These are phyloP conservation scores for Phylloporus scabripes DNA, from an alignment of 768 basidiomycete species.

Conservation along the genomic window DNA sequence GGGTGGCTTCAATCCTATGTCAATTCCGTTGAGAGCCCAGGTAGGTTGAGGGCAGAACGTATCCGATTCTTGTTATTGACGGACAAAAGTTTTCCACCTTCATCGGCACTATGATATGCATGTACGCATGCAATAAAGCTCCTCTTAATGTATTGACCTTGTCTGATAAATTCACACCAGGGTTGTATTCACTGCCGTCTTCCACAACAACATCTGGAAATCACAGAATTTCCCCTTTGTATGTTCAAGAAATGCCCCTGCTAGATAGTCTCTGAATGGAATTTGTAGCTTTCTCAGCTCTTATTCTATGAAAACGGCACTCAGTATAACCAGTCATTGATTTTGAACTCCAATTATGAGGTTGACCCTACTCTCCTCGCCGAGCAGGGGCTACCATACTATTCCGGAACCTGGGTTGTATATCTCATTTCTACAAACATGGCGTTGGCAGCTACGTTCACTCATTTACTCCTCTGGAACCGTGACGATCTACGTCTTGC, in stretches of 20 bases:
- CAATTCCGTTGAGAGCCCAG: conserved; percentile 52
- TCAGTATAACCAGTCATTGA: conserved; percentile 45
- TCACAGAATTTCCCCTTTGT: conserved; percentile 57
- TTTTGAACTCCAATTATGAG: conserved; percentile 47
- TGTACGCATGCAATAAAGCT: conserved; percentile 29
- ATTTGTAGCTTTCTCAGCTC: conserved; percentile 39
- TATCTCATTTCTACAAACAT: conserved; percentile 15
- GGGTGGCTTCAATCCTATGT: conserved; percentile 39
- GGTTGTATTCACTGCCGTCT: conserved; percentile 33
- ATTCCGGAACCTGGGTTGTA: conserved; percentile 24
- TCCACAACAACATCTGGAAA: conserved; percentile 50
- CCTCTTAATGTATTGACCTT: neutral
- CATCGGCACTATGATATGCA: conserved; percentile 46
- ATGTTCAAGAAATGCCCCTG: conserved; percentile 23
- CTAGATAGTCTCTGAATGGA: neutral
- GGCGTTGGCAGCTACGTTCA: conserved; percentile 43
- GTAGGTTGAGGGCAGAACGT: conserved; percentile 5
- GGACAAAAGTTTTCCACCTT: conserved; percentile 37
- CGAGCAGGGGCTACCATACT: conserved; percentile 34
- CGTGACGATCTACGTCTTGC: conserved; percentile 41
- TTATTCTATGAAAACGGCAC: conserved; percentile 51
- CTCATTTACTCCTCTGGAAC: conserved; percentile 51
- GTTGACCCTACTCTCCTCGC: conserved; percentile 47
- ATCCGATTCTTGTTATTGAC: neutral
- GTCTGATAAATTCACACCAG: conserved; percentile 10